Conservation (phyloP, 495 filamentous ascomycete genomes). For the Tuber calosporum region DNA sequence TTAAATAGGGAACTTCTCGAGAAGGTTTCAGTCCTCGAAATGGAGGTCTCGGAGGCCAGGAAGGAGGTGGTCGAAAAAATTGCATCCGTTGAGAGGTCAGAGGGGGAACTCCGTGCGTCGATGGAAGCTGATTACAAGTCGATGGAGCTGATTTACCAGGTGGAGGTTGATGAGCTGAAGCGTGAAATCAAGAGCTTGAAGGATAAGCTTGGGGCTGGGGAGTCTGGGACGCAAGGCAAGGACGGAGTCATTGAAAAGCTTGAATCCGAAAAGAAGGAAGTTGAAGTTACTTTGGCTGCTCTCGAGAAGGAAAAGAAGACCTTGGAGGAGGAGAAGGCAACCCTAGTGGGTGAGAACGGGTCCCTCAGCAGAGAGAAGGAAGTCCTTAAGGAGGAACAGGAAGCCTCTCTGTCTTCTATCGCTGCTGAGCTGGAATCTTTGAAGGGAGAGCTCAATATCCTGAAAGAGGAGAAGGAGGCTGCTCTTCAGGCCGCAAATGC, state of each 20-base stretch:
- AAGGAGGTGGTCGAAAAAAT: constrained; percentile 25
- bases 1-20: constrained; percentile 27
- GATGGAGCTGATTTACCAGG: constrained; percentile 11
- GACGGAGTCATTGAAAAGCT: constrained; percentile 45
- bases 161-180: not conserved
- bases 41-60: constrained; percentile 24
- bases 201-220: constrained; percentile 43
- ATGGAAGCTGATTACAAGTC: constrained; percentile 23
- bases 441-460: constrained; percentile 18
- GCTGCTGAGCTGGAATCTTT: constrained; percentile 25
- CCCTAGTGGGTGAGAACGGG: constrained; percentile 11
- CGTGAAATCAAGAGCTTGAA: constrained; percentile 42
- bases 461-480: constrained; percentile 26
- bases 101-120: not conserved
- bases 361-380: constrained; percentile 20
- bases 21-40: constrained; percentile 21
- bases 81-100: constrained; percentile 5
- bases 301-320: constrained; percentile 43
- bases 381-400: constrained; percentile 23
- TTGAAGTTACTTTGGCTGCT: constrained; percentile 22
- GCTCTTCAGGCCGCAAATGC: constrained; percentile 20
- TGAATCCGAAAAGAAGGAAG: constrained; percentile 38
- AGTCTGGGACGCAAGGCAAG: constrained; percentile 41
- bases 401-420: constrained; percentile 15
- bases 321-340: constrained; percentile 45